Evolutionary conservation across 2,329 filamentous ascomycete species (phyloP), one percentile per base, ranked within the genome.

Genomic region (Paracamarosporium sp.): DNA sequence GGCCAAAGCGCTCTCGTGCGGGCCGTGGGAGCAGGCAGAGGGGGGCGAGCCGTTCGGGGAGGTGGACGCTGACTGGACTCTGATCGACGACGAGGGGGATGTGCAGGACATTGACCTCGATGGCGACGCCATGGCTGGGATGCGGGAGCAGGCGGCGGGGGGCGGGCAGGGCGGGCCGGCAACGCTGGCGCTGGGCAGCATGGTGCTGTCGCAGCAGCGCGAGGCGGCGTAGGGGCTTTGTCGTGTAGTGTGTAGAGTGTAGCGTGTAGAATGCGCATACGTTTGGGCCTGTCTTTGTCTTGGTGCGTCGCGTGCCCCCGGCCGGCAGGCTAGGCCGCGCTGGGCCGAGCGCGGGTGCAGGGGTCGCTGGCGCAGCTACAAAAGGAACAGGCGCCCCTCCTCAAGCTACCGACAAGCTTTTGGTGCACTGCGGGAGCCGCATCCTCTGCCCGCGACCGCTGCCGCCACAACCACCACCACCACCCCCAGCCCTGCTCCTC

Each of bases 41-140:
- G 60, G 74, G 68, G 51, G 61, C 75, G 38, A 54, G 17, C 25
- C 25, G 5, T 78, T 17, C 12, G 88, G 88, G 30, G 88, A 89
- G 12, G 89, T 90, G 60, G 88, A 91, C 68, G 92, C 96, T 73
- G 91, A 89, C 71, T 98, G 93, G 94, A 97, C 93, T 0, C 92
- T 97, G 76, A 85, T 97, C 20, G 92, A 91, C 28, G 83, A 86
- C 30, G 79, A 76, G 22, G 85, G 85, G 40, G 67, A 70, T 2
- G 51, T 68, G 4, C 66, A 68, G 17, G 8, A 61, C 65, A 33
- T 60, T 60, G 2, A 48, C 1, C 66, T 70, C 17, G 63, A 70
- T 50, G 59, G 63, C 15, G 64, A 70, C 36, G 61, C 30, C 7
- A 47, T 41, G 67, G 30, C 46, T 68, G 8, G 67, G 0, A 65